Evolutionary conservation across 495 filamentous ascomycete genomes (phyloP).

Genomic region (Lasiosphaeris hirsuta): DNA sequence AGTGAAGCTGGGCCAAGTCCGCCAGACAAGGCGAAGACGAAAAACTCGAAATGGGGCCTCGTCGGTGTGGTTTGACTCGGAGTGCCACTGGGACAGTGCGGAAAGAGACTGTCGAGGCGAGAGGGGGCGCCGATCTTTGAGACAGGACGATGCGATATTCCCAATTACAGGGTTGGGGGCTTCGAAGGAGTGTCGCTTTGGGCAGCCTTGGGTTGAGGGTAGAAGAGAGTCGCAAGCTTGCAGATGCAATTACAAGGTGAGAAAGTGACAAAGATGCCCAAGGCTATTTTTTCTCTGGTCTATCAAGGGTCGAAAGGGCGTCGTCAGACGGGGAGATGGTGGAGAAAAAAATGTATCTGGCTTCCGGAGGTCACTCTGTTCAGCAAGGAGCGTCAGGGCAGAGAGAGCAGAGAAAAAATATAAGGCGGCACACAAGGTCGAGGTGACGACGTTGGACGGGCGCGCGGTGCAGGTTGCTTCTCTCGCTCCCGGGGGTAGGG

Average conservation of each 20-base stretch:
- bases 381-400: conserved; percentile 16
- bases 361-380: conserved; percentile 5
- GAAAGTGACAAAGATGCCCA: conserved; percentile 10
- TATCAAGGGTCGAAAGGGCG: conserved; percentile 9
- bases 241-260: conserved; percentile 23
- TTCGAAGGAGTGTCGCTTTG: conserved; percentile 23
- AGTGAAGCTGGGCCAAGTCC: conserved; percentile 6
- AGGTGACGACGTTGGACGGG: conserved; percentile 1
- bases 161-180: conserved; percentile 14
- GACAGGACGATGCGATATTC: conserved; percentile 1
- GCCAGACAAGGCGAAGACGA: conserved; percentile 10
- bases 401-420: conserved; percentile 6
- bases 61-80: conserved; percentile 6
- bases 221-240: conserved; percentile 8
- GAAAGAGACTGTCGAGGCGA: conserved; percentile 4
- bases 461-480: neutral
- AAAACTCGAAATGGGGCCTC: conserved; percentile 3
- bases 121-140: conserved; percentile 7
- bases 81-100: conserved; percentile 5
- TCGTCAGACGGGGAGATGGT: conserved; percentile 14
- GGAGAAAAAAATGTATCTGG: conserved; percentile 7
- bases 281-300: conserved; percentile 8
- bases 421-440: conserved; percentile 10
- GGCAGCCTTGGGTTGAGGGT: conserved; percentile 7
- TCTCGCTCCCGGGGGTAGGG: neutral